Conservation (phyloP, 139 green algal genomes). For the Marvania coccoides region DNA sequence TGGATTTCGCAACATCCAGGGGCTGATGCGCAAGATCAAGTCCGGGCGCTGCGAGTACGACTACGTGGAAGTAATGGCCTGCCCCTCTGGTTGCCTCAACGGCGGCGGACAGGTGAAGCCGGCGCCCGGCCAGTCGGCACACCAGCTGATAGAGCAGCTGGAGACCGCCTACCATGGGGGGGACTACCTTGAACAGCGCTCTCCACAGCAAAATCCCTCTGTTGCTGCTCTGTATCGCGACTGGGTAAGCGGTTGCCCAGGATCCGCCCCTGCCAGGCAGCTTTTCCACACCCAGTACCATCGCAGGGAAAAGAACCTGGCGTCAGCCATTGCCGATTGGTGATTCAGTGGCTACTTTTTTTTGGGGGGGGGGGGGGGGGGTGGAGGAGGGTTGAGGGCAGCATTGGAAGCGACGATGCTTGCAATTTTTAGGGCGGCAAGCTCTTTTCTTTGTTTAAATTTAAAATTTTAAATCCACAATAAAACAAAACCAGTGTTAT, state of each 20-base stretch:
- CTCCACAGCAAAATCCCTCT: background rate
- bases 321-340: background rate
- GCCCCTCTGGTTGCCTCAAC: slow-evolving; percentile 86
- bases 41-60: slow-evolving; percentile 66
- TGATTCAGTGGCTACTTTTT: no score
- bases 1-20: slow-evolving; percentile 97
- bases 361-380: no score
- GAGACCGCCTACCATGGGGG: slow-evolving; percentile 48
- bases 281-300: slow-evolving; percentile 2
- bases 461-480: no score
- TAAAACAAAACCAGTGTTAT: no score
- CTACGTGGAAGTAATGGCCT: slow-evolving; percentile 98
- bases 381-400: no score
- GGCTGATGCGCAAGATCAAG: slow-evolving; percentile 84
- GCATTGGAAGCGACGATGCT: no score
- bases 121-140: slow-evolving; percentile 22
- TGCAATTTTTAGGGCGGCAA: no score
- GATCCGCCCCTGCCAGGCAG: background rate
- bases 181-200: background rate
- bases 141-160: slow-evolving; percentile 50
- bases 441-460: no score
- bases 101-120: slow-evolving; percentile 83
- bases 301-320: background rate
- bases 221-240: background rate
- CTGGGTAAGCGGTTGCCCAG: background rate